Evolutionary conservation across 2,329 filamentous ascomycete species (phyloP).

Genomic region (Stachybotrys elegans): DNA sequence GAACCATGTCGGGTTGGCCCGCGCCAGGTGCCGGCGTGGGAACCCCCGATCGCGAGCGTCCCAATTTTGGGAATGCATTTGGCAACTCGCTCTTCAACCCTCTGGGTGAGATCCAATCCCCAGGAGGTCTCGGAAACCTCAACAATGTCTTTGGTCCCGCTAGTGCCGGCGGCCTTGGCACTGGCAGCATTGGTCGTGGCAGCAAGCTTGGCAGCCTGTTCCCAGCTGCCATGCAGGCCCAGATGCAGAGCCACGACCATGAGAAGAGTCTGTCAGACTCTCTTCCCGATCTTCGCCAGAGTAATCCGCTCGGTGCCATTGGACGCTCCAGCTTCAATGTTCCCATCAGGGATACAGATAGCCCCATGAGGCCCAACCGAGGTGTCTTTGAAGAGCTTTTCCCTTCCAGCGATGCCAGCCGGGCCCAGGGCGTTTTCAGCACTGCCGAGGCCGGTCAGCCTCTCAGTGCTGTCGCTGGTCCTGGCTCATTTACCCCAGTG

Average conservation of each 20-base stretch:
- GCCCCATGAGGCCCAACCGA: slow-evolving; percentile 51
- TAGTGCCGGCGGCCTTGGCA: slow-evolving; percentile 46
- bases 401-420: slow-evolving; percentile 27
- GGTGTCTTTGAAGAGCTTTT: slow-evolving; percentile 54
- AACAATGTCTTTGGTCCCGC: slow-evolving; percentile 66
- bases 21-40: slow-evolving; percentile 53
- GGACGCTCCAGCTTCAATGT: slow-evolving; percentile 55
- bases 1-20: slow-evolving; percentile 58
- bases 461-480: slow-evolving; percentile 21
- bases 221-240: slow-evolving; percentile 82
- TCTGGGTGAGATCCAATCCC: slow-evolving; percentile 73
- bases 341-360: slow-evolving; percentile 52
- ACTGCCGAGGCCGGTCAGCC: slow-evolving; percentile 32
- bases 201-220: slow-evolving; percentile 88
- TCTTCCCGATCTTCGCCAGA: slow-evolving; percentile 54
- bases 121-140: slow-evolving; percentile 60
- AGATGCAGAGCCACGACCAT: slow-evolving; percentile 73
- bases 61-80: slow-evolving; percentile 55
- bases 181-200: slow-evolving; percentile 65
- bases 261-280: slow-evolving; percentile 54
- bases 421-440: slow-evolving; percentile 30
- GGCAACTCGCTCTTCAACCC: slow-evolving; percentile 77
- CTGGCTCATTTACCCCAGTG: slow-evolving; percentile 31
- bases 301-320: slow-evolving; percentile 61
- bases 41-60: slow-evolving; percentile 62